phyloP scores from a whole-genome alignment of 257 asterid species.

The Solanum chilense region DNA sequence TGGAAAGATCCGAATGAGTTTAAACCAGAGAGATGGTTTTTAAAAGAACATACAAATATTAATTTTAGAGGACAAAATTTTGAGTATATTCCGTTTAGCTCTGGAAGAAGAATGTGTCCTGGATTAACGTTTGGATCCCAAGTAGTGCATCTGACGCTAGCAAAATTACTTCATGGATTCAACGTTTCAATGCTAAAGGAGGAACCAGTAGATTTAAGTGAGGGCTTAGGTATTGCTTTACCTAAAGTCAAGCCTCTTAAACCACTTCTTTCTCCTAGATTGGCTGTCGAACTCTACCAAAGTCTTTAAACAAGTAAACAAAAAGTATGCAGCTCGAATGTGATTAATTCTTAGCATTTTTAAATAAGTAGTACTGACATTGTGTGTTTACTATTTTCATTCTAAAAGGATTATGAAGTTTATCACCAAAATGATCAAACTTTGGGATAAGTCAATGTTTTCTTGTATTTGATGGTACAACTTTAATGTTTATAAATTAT shows the following conservation, averaged over 20 bases:
- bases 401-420: not conserved
- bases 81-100: slow-evolving; percentile 45
- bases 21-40: slow-evolving; percentile 44
- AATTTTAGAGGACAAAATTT: slow-evolving; percentile 22
- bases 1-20: slow-evolving; percentile 35
- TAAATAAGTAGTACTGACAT: not conserved
- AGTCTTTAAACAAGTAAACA: slow-evolving; percentile 1
- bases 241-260: slow-evolving; percentile 42
- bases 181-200: slow-evolving; percentile 12
- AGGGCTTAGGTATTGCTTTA: slow-evolving; percentile 35
- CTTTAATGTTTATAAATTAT: not conserved
- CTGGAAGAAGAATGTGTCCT: slow-evolving; percentile 49
- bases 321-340: not conserved
- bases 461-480: not conserved
- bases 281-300: slow-evolving; percentile 16
- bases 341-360: not conserved
- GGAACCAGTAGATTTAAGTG: slow-evolving; percentile 33
- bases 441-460: not conserved
- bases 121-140: slow-evolving; percentile 25
- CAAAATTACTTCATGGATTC: slow-evolving; percentile 48
- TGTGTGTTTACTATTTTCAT: not conserved
- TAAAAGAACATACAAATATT: not conserved
- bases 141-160: slow-evolving; percentile 22
- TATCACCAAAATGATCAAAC: not conserved
- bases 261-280: slow-evolving; percentile 31